These are phyloP conservation scores for Gossypium davidsonii DNA, from an alignment of 441 rosid genomes.

Conservation along the genomic window DNA sequence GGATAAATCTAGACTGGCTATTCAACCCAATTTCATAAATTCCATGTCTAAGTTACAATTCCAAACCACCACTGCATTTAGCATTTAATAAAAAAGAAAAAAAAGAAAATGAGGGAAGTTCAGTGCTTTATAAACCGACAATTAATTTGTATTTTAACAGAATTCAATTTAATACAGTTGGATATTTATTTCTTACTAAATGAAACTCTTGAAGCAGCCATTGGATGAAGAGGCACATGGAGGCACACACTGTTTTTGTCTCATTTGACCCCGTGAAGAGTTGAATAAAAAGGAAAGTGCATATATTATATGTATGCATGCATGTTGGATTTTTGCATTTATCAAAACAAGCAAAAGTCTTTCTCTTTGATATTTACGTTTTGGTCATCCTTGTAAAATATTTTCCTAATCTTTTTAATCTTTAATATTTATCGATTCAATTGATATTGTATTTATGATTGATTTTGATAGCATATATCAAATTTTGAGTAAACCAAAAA, in stretches of 20 bases:
- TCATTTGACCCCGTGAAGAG: slow-evolving; percentile 11
- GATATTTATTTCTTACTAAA: too few relatives aligned
- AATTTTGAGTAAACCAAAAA: too few relatives aligned
- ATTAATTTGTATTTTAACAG: neutral
- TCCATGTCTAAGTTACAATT: neutral
- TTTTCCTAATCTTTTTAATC: neutral
- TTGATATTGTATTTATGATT: too few relatives aligned
- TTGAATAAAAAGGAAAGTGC: neutral
- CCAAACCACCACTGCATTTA: neutral
- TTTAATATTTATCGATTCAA: neutral
- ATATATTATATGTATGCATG: too few relatives aligned
- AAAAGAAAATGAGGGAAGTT: too few relatives aligned
- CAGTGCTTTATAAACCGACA: too few relatives aligned
- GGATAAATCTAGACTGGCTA: too few relatives aligned
- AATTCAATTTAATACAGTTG: neutral
- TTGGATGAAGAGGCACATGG: slow-evolving; percentile 13
- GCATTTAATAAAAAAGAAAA: neutral
- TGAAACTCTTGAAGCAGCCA: neutral
- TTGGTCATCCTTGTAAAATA: too few relatives aligned
- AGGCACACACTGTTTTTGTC: slow-evolving; percentile 18
- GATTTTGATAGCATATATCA: too few relatives aligned
- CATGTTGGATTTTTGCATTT: slow-evolving; percentile 3
- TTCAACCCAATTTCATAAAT: too few relatives aligned
- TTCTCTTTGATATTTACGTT: neutral
- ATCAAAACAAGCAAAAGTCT: neutral